Evolutionary conservation across 2,329 filamentous ascomycete genomes (phyloP).

Genomic region (Paecilomyces sp.): DNA sequence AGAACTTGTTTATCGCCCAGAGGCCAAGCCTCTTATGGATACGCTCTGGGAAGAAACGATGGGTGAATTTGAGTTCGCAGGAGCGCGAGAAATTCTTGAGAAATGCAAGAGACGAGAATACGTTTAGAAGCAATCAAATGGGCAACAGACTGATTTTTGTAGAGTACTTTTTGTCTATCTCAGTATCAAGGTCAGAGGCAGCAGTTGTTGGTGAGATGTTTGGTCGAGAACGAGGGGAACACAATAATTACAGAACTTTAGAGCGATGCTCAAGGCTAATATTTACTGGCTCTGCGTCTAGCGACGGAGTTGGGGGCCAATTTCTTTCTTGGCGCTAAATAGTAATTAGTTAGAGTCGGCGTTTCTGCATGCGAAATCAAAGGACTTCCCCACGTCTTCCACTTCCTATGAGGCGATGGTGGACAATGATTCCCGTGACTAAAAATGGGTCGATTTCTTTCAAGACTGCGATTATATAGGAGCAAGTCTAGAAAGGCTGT

Average conservation of each 20-base stretch:
- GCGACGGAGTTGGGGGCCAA: background rate
- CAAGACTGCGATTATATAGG: background rate
- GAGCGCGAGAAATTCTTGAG: conserved; percentile 6
- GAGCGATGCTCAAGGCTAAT: too few relatives aligned
- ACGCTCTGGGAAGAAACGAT: conserved; percentile 28
- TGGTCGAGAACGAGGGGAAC: too few relatives aligned
- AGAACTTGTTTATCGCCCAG: conserved; percentile 19
- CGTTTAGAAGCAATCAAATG: too few relatives aligned
- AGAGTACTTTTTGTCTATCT: too few relatives aligned
- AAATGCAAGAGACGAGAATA: too few relatives aligned
- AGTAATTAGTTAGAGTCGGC: too few relatives aligned
- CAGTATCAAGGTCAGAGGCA: too few relatives aligned
- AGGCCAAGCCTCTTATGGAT: conserved; percentile 28
- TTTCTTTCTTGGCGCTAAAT: background rate
- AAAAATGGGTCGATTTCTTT: background rate
- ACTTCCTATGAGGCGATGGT: background rate
- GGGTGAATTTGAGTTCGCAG: conserved; percentile 13
- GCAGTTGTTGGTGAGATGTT: too few relatives aligned
- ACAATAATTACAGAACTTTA: too few relatives aligned
- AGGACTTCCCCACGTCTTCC: background rate
- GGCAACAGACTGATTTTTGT: too few relatives aligned
- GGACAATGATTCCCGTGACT: background rate
- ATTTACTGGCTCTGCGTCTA: too few relatives aligned
- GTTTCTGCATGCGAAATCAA: background rate
- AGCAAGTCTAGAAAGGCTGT: background rate